These are phyloP conservation scores for Emergomyces pasteurianus DNA, from an alignment of 2,329 filamentous ascomycete species.

Conservation along the genomic window DNA sequence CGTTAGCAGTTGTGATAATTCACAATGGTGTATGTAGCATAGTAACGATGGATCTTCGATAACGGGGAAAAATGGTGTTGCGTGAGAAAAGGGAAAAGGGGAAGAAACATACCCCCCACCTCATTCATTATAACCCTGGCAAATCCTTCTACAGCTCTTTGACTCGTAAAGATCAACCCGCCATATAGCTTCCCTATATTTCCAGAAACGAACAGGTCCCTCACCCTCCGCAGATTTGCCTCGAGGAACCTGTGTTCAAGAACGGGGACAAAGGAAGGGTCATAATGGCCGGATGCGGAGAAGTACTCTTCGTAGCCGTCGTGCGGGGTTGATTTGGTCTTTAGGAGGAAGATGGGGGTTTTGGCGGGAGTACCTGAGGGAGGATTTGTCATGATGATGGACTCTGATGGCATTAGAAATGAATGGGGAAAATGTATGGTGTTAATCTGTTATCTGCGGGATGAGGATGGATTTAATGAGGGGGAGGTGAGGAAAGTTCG, in stretches of 20 bases:
- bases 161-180: conserved; percentile 39
- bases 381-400: neutral
- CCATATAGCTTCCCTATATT: conserved; percentile 27
- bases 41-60: neutral
- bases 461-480: neutral
- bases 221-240: conserved; percentile 24
- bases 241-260: conserved; percentile 33
- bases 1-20: neutral
- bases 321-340: conserved; percentile 34
- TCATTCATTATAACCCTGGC: conserved; percentile 23
- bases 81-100: neutral
- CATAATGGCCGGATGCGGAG: conserved; percentile 16
- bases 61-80: neutral
- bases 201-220: conserved; percentile 25
- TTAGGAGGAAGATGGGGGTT: conserved; percentile 35
- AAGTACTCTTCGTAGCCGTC: conserved; percentile 37
- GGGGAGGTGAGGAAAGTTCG: neutral
- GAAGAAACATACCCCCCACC: conserved; percentile 16
- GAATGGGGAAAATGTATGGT: neutral
- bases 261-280: conserved; percentile 34
- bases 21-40: too few species aligned
- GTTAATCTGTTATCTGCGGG: neutral
- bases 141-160: conserved; percentile 38
- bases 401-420: neutral
- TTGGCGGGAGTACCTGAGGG: neutral